Evolutionary conservation across 2,329 filamentous ascomycete genomes (phyloP).

Genomic region (Ciborinia camelliae): DNA sequence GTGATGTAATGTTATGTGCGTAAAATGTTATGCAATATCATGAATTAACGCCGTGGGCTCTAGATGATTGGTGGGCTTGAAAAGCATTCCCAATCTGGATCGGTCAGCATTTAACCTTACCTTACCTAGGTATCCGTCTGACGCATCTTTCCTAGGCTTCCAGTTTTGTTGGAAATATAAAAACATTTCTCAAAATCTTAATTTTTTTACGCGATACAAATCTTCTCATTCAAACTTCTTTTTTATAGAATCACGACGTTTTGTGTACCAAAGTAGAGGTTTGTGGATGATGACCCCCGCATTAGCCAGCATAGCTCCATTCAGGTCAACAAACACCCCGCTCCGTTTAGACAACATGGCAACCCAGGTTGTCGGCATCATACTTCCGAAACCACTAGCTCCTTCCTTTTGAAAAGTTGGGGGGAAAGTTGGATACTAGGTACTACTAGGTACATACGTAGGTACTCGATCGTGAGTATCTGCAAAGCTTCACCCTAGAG

Average conservation of each 20-base stretch:
- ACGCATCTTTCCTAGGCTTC: background rate
- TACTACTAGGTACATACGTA: too few relatives aligned
- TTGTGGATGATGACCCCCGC: background rate
- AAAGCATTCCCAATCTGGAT: background rate
- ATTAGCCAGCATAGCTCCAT: background rate
- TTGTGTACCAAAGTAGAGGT: background rate
- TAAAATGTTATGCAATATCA: too few relatives aligned
- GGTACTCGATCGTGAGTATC: too few relatives aligned
- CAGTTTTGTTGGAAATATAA: background rate
- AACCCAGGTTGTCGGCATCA: background rate
- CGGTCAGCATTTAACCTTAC: background rate
- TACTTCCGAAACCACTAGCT: background rate
- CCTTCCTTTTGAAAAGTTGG: background rate
- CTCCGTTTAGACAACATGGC: background rate
- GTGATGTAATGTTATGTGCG: too few relatives aligned
- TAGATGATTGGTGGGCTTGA: background rate
- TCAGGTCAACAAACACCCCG: background rate
- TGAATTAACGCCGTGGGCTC: too few relatives aligned
- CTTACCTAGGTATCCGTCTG: too few relatives aligned
- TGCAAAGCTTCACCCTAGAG: too few relatives aligned
- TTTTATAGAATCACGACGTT: background rate
- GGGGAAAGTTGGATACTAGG: too few relatives aligned
- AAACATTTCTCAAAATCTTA: background rate
- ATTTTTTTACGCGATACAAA: background rate
- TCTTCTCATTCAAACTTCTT: background rate